Percentiles rank a stretch among this genome's conserved stretches.
phyloP scores from a whole-genome alignment of 331 rosid species.

The Pyracantha coccinea region DNA sequence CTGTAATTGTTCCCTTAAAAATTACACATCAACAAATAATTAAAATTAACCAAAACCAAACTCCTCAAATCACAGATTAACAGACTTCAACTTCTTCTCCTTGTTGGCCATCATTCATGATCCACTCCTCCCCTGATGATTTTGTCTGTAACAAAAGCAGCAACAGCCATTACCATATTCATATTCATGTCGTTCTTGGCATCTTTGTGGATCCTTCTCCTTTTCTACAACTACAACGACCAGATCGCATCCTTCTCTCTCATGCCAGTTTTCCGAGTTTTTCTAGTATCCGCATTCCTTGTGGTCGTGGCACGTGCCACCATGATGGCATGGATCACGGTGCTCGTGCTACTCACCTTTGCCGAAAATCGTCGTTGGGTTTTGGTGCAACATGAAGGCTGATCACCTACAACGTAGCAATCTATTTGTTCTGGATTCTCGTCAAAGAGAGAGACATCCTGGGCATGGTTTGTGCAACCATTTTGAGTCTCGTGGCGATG shows the following conservation, averaged over 20 bases:
- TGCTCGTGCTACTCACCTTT: conserved; percentile 55
- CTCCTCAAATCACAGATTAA: neutral
- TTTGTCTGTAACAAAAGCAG: conserved; percentile 12
- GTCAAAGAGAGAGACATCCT: conserved; percentile 42
- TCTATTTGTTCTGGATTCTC: conserved; percentile 26
- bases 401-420: conserved; percentile 49
- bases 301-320: conserved; percentile 42
- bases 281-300: neutral
- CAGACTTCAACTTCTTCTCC: too few species aligned
- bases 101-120: too few species aligned
- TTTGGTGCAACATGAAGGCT: conserved; percentile 38
- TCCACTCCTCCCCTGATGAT: neutral
- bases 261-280: conserved; percentile 8
- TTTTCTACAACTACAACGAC: neutral
- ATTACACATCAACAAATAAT: neutral
- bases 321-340: conserved; percentile 58
- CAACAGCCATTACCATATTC: neutral
- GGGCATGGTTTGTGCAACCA: conserved; percentile 38
- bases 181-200: conserved; percentile 3
- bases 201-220: neutral
- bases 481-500: conserved; percentile 38
- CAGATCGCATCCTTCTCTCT: conserved; percentile 3
- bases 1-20: too few species aligned
- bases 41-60: too few species aligned
- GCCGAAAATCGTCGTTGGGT: conserved; percentile 56